Evolutionary conservation across 768 basidiomycete genomes (phyloP).

Genomic region (Suillus spraguei): DNA sequence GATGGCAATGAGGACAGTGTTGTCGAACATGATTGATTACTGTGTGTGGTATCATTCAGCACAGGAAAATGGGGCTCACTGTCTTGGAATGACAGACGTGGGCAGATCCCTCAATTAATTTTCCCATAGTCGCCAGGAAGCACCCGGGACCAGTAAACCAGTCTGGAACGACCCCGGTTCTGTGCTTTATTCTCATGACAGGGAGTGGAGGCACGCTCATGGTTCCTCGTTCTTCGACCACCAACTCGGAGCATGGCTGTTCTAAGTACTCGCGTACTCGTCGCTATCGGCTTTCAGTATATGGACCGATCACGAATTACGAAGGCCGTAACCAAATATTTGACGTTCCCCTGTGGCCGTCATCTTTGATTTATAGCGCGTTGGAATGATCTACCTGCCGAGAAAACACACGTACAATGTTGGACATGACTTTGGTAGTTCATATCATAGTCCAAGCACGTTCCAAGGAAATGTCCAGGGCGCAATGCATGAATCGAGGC

Average conservation of each 20-base stretch:
- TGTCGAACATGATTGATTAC: neutral
- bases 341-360: neutral
- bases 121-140: conserved; percentile 1
- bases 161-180: neutral
- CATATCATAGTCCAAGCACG: neutral
- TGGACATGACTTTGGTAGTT: neutral
- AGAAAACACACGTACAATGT: neutral
- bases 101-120: conserved; percentile 7
- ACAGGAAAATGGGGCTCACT: neutral
- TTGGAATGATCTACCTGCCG: neutral
- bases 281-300: neutral
- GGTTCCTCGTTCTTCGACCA: neutral
- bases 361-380: neutral
- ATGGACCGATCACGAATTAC: neutral
- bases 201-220: neutral
- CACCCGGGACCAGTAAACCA: neutral
- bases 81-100: conserved; percentile 8
- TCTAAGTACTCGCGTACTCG: neutral
- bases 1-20: neutral
- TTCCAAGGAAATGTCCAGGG: neutral
- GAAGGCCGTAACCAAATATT: neutral
- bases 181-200: neutral
- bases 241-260: neutral
- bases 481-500: neutral
- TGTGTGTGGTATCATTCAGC: neutral